These are phyloP conservation scores for Scenedesmus sp. DNA, from an alignment of 163 green algal species.

Conservation along the genomic window DNA sequence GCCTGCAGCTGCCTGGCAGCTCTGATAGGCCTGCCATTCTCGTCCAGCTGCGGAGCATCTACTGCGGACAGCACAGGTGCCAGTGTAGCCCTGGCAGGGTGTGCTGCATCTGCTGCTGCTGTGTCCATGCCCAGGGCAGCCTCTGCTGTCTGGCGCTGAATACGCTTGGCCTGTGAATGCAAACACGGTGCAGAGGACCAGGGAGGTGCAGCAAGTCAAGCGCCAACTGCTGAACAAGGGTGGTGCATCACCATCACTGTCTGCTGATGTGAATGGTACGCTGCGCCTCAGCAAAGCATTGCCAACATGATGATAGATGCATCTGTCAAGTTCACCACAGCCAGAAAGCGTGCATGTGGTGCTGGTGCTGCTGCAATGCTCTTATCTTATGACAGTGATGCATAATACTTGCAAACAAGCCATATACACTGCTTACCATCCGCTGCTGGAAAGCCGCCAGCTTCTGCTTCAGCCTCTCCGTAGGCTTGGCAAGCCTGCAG, in stretches of 20 bases:
- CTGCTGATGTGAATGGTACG: no score
- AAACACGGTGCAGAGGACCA: no score
- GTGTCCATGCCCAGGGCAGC: constrained; percentile 44
- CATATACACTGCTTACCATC: constrained; percentile 73
- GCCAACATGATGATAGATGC: no score
- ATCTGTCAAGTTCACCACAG: no score
- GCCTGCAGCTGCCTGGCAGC: background rate
- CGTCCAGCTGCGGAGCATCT: constrained; percentile 21
- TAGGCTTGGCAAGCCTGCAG: constrained; percentile 77
- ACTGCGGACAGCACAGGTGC: background rate
- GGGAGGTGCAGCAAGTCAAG: no score
- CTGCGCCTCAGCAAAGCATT: no score
- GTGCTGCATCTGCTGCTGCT: background rate
- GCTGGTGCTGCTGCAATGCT: background rate
- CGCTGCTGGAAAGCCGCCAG: constrained; percentile 86
- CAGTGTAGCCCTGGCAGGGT: constrained; percentile 7
- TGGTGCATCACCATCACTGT: no score
- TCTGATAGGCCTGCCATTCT: constrained; percentile 39
- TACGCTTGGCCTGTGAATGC: constrained; percentile 72
- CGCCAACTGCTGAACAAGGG: no score
- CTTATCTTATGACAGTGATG: no score
- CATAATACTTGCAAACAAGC: no score
- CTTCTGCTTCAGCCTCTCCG: constrained; percentile 85
- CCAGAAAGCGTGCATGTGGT: no score
- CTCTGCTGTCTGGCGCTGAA: constrained; percentile 77